phyloP scores from a whole-genome alignment of 106 monocot genomes.

The Allium fistulosum region DNA sequence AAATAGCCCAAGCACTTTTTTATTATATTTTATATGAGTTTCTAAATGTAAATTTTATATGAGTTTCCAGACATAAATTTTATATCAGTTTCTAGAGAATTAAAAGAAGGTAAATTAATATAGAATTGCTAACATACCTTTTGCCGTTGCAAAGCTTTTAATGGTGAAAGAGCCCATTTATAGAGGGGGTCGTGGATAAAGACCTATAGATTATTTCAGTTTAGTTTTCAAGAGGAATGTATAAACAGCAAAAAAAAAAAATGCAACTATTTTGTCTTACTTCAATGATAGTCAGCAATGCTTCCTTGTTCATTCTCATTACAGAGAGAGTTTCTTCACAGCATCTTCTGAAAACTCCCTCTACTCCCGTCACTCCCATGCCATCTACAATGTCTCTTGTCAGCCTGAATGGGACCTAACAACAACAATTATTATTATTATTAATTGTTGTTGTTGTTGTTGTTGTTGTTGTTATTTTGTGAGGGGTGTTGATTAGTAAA shows the following conservation, averaged over 20 bases:
- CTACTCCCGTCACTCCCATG: constrained; percentile 93
- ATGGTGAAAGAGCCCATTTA: constrained; percentile 95
- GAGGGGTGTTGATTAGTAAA: neutral
- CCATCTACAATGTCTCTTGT: constrained; percentile 95
- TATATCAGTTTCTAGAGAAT: too few relatives aligned
- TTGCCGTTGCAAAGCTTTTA: constrained; percentile 94
- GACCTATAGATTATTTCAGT: constrained; percentile 42
- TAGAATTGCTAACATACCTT: constrained; percentile 36
- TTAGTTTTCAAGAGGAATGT: neutral
- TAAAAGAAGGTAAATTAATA: neutral
- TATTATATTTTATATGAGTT: too few relatives aligned
- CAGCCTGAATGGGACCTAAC: constrained; percentile 87
- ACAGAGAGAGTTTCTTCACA: constrained; percentile 95
- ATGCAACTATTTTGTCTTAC: constrained; percentile 22
- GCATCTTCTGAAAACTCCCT: constrained; percentile 93
- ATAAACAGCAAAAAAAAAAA: neutral
- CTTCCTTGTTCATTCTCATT: constrained; percentile 95
- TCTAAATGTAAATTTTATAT: too few relatives aligned
- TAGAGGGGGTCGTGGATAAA: constrained; percentile 99
- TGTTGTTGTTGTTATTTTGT: neutral
- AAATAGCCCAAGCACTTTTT: too few relatives aligned
- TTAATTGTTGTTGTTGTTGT: too few relatives aligned
- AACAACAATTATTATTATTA: neutral
- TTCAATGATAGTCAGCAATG: constrained; percentile 87
- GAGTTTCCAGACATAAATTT: too few relatives aligned